Evolutionary conservation across 495 filamentous ascomycete species (phyloP).

Genomic region (Platismatia glauca): DNA sequence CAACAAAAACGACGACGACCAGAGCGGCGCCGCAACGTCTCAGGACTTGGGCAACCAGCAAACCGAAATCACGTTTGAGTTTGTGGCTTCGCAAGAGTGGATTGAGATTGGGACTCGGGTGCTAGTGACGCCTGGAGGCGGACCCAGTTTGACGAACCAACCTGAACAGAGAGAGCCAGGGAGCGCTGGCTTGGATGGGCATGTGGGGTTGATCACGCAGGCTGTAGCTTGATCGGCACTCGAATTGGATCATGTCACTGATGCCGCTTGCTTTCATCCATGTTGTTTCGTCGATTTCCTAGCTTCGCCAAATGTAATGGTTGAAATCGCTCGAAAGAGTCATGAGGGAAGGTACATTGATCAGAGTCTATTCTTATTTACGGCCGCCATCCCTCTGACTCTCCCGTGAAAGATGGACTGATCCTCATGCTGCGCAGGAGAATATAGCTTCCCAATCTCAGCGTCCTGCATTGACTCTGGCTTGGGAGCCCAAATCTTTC

Average conservation of each 20-base stretch:
- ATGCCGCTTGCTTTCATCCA: not conserved
- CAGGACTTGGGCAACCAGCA: conserved; percentile 20
- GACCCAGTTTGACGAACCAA: conserved; percentile 28
- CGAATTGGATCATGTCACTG: not conserved
- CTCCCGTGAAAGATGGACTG: not conserved
- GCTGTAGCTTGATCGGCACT: not conserved
- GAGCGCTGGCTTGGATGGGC: conserved; percentile 38
- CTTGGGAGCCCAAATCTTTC: not conserved
- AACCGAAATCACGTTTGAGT: conserved; percentile 63
- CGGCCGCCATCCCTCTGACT: not conserved
- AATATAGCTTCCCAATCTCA: not conserved
- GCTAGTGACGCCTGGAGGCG: conserved; percentile 55
- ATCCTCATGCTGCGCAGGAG: not conserved
- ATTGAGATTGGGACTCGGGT: conserved; percentile 71
- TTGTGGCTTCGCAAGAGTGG: conserved; percentile 74
- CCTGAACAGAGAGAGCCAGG: conserved; percentile 21
- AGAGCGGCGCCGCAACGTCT: conserved; percentile 26
- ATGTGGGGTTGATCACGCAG: conserved; percentile 32
- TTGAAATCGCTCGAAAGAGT: not conserved
- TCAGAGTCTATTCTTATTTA: not conserved
- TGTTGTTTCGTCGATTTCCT: not conserved
- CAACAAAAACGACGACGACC: conserved; percentile 38
- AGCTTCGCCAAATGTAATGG: not conserved
- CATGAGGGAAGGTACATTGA: not conserved
- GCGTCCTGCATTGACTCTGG: not conserved